Evolutionary conservation across 2,329 filamentous ascomycete species (phyloP).

Genomic region (Sphaerulina musiva): DNA sequence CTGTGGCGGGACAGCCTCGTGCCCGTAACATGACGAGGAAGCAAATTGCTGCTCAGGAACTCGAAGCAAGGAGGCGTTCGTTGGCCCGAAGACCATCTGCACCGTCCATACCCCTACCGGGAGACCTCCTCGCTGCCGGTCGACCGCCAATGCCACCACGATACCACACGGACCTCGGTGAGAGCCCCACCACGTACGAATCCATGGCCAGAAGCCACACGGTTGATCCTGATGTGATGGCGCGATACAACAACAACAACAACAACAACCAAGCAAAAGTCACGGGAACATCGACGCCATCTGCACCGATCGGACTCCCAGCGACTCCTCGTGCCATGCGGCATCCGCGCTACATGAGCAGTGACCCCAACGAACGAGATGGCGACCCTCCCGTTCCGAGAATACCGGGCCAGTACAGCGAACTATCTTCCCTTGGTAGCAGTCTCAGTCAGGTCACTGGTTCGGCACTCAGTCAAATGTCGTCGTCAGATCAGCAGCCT

Average conservation of each 20-base stretch:
- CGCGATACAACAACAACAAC: slow-evolving; percentile 29
- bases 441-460: slow-evolving; percentile 26
- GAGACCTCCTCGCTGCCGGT: slow-evolving; percentile 38
- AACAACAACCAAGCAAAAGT: slow-evolving; percentile 18
- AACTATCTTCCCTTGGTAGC: slow-evolving; percentile 25
- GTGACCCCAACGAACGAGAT: slow-evolving; percentile 47
- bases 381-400: slow-evolving; percentile 49
- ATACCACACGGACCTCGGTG: slow-evolving; percentile 37
- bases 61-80: slow-evolving; percentile 82
- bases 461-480: slow-evolving; percentile 28
- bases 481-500: slow-evolving; percentile 12
- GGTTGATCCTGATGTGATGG: slow-evolving; percentile 51
- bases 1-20: slow-evolving; percentile 8
- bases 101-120: slow-evolving; percentile 71
- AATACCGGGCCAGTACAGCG: slow-evolving; percentile 47
- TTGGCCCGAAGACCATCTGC: slow-evolving; percentile 72
- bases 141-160: slow-evolving; percentile 37
- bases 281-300: slow-evolving; percentile 43
- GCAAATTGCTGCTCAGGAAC: slow-evolving; percentile 60
- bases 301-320: slow-evolving; percentile 66
- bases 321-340: slow-evolving; percentile 89
- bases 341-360: slow-evolving; percentile 62
- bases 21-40: slow-evolving; percentile 33
- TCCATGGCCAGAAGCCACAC: slow-evolving; percentile 55
- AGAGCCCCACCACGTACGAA: slow-evolving; percentile 39